phyloP scores from a whole-genome alignment of 2,329 filamentous ascomycete species.

The Xylaria sp. region DNA sequence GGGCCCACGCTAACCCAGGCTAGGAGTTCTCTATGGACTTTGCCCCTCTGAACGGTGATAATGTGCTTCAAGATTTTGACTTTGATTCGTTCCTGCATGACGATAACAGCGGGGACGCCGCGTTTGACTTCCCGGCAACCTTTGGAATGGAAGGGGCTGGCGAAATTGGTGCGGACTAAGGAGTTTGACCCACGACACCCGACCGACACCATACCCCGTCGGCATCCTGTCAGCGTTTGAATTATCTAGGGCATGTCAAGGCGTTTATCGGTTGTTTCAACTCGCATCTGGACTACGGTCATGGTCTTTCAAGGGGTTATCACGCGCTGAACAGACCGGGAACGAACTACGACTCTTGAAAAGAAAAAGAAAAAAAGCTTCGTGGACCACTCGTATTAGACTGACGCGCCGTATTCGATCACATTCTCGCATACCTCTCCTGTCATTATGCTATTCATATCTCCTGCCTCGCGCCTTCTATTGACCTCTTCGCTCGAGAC shows the following conservation, averaged over 20 bases:
- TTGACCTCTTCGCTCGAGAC: not conserved
- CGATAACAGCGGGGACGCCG: constrained; percentile 50
- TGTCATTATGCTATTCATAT: not conserved
- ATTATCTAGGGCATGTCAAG: constrained; percentile 35
- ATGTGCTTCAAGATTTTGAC: constrained; percentile 69
- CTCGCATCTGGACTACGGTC: constrained; percentile 37
- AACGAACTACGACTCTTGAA: constrained; percentile 35
- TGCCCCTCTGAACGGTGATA: constrained; percentile 52
- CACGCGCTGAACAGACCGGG: constrained; percentile 31
- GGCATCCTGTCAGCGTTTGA: constrained; percentile 17
- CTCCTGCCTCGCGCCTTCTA: no score
- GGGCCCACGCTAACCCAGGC: constrained; percentile 23
- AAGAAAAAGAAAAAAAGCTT: constrained; percentile 32
- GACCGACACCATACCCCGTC: constrained; percentile 12
- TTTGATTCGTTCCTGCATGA: constrained; percentile 70
- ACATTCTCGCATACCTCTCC: not conserved
- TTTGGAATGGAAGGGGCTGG: constrained; percentile 58
- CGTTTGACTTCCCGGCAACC: constrained; percentile 58
- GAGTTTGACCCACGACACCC: not conserved
- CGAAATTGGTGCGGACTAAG: constrained; percentile 62
- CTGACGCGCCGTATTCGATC: constrained; percentile 9
- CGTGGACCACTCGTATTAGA: constrained; percentile 19
- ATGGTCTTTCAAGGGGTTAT: constrained; percentile 28
- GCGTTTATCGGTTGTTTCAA: constrained; percentile 37
- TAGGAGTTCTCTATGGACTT: constrained; percentile 57